Evolutionary conservation across 352 stramenopile genomes (phyloP), one percentile per base, ranked within the genome.

Genomic region (Globisporangium echinulatum): DNA sequence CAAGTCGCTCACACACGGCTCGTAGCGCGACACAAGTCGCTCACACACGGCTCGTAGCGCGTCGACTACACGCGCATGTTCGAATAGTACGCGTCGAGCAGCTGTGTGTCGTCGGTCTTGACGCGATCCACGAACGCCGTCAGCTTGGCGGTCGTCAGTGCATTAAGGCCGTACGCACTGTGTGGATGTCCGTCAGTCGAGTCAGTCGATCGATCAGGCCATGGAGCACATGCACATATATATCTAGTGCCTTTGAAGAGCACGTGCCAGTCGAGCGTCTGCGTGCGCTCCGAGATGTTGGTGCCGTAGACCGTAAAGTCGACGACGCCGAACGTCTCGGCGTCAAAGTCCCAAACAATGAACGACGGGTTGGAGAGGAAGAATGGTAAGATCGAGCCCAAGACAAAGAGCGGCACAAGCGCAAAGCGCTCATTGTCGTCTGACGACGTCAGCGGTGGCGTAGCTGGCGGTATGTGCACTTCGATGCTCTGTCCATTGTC

Each of bases 401-500:
- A 67, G 19, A 96, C 69, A 49, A 96, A 88, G 17, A 98, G 54
- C 11, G 90, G 88, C 11, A 83, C 67, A 37, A 85, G 54, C 10
- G 77, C 55, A 9, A 53, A 62, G 38, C 54, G 49, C 17, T 64
- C 64, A 11, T 54, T 38, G 25, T 17, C 44, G 19, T 15, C 49
- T 36, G 36, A 43, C 11, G 14, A 43, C 44, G 50, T 19, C 11
- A 62, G 57, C 2, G 44, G 55, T 37, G 61, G 46, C n/a, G 59
- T 50, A 9, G 63, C 51, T 43, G 72, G 67, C 2, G 75, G 74
- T 36, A 87, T 49, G 39, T 90, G 87, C 61, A 97, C 92, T 71
- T 98, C 90, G 59, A 97, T 71, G 17, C 78, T 90, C 70, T 98
- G 92, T 4, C 97, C 73, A 70, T 97, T 90, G 2, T 87, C 92